Conservation (phyloP, 192 early-diverging fungal species). For the Rhizophlyctis rosea region DNA sequence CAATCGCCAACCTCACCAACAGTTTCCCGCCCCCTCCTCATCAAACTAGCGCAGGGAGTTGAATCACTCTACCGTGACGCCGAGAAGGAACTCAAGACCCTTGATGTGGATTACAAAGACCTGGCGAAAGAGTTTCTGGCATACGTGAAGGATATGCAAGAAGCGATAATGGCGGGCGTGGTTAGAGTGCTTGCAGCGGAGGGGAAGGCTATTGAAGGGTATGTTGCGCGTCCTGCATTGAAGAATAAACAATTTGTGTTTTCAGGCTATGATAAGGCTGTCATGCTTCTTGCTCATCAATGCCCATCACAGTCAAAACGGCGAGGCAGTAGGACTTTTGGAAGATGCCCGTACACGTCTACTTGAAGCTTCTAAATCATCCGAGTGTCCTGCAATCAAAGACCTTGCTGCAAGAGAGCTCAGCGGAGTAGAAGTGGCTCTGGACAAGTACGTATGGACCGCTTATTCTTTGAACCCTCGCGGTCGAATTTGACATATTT, state of each 20-base stretch:
- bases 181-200: background rate
- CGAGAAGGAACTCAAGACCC: background rate
- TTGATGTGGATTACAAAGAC: background rate
- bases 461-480: too few relatives aligned
- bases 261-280: too few relatives aligned
- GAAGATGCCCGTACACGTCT: background rate
- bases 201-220: background rate
- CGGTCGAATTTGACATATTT: too few relatives aligned
- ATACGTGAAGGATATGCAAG: background rate
- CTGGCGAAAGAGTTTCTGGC: background rate
- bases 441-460: background rate
- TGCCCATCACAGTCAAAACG: background rate
- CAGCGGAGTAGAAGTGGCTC: background rate
- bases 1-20: too few relatives aligned
- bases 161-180: background rate
- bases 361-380: background rate
- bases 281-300: too few relatives aligned
- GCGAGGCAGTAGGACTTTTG: background rate
- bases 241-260: too few relatives aligned
- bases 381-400: background rate
- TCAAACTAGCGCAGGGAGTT: background rate
- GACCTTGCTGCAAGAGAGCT: background rate
- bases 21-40: too few relatives aligned
- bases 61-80: background rate
- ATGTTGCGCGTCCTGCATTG: too few relatives aligned